Base-by-base conservation (phyloP, 2,329 filamentous ascomycete genomes). In the Orbilia javanica region DNA sequence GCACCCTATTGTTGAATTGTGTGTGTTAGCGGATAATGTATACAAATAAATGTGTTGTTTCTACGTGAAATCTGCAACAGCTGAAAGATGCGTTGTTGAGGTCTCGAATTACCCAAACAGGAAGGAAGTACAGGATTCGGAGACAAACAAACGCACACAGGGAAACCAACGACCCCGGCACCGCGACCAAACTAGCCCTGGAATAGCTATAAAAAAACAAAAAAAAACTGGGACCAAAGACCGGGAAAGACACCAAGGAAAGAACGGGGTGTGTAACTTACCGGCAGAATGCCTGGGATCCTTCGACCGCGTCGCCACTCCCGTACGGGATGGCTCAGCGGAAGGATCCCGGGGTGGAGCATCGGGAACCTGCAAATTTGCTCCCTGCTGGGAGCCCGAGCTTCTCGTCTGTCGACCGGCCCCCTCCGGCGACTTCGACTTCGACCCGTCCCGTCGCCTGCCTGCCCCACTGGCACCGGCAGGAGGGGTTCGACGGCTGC, bases 391-490 rank as follows among this genome's bases (percentile, higher is more conserved):
- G 44, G 36, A 39, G 36, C 42, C 42, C 42, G 57, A 53, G 34
- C 57, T 64, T 31, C 57, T 72, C 25, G 57, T 64, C 18, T 55
- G 62, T 48, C 57, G 50, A 53, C 27, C 36, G 36, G 55, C 39
- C 55, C 46, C 34, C 27, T 65, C 68, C 34, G 57, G 68, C 29
- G 68, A 65, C 52, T 42, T 44, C 22, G 57, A 55, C 36, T 46
- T 46, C 18, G 42, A 62, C 6, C 42, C 44, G 48, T 27, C 29
- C 13, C n/a, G 27, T 36, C 22, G 55, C 34, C 55, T 60, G 55
- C 11, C 42, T 34, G 55, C 31, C 18, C 55, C 55, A 42, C 31
- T 27, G 55, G 55, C 55, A 60, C 55, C 31, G n/a, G 27, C 34
- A 60, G 55, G 55, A 60, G 55, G 55, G 34, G 55, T 39, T 60